Evolutionary conservation across 805 yeast genomes (phyloP).

Genomic region (Lipomyces anomalus): DNA sequence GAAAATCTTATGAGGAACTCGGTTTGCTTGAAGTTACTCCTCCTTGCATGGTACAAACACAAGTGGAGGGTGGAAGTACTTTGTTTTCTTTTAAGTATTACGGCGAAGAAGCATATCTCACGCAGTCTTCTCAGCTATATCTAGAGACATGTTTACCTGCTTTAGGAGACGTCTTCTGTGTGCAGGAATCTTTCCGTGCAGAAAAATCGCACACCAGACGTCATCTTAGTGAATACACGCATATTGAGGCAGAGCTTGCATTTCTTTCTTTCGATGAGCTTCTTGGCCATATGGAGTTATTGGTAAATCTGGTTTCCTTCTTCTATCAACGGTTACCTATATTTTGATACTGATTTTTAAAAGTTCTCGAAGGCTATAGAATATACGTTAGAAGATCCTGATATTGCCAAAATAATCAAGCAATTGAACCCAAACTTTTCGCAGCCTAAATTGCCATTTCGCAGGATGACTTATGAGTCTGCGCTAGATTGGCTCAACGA

Average conservation of each 20-base stretch:
- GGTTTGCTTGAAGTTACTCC: constrained; percentile 88
- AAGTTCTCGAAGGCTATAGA: constrained; percentile 63
- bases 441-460: constrained; percentile 80
- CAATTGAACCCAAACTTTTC: constrained; percentile 89
- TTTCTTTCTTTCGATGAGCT: constrained; percentile 84
- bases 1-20: constrained; percentile 73
- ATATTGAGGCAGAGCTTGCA: constrained; percentile 89
- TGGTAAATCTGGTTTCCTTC: too few species aligned
- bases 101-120: constrained; percentile 93
- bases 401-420: constrained; percentile 82
- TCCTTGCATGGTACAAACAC: constrained; percentile 99
- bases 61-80: constrained; percentile 99
- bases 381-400: constrained; percentile 79
- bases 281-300: constrained; percentile 74
- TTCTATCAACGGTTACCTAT: too few species aligned
- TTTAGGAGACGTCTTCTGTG: constrained; percentile 93
- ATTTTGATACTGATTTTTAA: too few species aligned
- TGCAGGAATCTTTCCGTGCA: constrained; percentile 98
- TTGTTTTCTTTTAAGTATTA: constrained; percentile 88
- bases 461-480: constrained; percentile 82
- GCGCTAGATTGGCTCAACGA: constrained; percentile 97
- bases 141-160: constrained; percentile 95
- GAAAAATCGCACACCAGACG: constrained; percentile 98
- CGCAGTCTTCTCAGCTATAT: constrained; percentile 95
- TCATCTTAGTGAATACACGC: constrained; percentile 95